These are phyloP conservation scores for Pezicula carpinea DNA, from an alignment of 2,329 filamentous ascomycete species.

Conservation along the genomic window DNA sequence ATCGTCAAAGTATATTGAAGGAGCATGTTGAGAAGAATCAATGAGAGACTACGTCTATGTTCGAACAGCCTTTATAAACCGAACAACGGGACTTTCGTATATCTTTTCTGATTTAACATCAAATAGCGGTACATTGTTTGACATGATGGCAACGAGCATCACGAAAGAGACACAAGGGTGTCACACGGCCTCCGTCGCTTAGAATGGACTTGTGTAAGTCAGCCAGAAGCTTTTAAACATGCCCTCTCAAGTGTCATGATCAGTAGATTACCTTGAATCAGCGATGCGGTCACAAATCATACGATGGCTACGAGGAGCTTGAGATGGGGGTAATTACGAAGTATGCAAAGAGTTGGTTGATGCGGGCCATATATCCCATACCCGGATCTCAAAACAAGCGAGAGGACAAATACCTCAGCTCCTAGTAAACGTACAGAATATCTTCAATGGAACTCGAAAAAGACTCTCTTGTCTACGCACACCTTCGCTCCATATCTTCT, in stretches of 20 bases:
- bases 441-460: neutral
- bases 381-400: neutral
- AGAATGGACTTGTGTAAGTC: neutral
- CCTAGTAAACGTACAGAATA: neutral
- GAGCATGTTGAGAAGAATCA: no score
- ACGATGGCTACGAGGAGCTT: neutral
- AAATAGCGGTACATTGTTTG: no score
- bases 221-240: neutral
- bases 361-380: neutral
- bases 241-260: neutral
- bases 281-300: neutral
- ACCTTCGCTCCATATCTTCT: neutral
- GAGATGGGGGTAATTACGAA: neutral
- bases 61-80: no score
- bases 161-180: no score
- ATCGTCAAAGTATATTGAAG: no score
- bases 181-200: neutral
- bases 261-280: neutral
- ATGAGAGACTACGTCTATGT: no score
- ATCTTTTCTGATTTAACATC: no score
- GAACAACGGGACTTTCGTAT: no score
- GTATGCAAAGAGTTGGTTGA: neutral
- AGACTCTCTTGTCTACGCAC: neutral
- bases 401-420: neutral
- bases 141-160: no score